These are phyloP conservation scores for Eimeria tenella DNA, from an alignment of 169 alveolate genomes.

Conservation along the genomic window DNA sequence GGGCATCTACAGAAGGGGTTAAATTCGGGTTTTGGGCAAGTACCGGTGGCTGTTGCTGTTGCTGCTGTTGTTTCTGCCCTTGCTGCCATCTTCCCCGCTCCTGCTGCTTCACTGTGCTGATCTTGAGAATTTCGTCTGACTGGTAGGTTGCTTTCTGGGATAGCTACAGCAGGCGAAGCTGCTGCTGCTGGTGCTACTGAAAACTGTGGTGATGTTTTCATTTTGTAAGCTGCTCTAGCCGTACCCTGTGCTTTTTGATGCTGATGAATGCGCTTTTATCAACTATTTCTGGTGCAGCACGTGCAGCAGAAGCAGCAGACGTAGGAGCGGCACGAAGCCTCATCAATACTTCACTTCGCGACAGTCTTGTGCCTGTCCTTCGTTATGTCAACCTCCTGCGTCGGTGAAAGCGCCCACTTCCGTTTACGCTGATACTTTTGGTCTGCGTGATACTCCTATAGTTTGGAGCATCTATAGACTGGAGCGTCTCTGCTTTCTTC, in stretches of 20 bases:
- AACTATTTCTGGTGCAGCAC: slow-evolving; percentile 41
- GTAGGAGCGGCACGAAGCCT: not conserved
- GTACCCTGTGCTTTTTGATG: not conserved
- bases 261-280: not conserved
- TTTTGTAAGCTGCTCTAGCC: not conserved
- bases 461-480: not conserved
- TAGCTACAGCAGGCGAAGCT: not conserved
- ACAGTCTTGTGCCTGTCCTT: not conserved
- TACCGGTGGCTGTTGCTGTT: not conserved
- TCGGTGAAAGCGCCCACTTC: not conserved
- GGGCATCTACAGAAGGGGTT: not conserved
- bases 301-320: slow-evolving; percentile 22
- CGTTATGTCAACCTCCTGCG: not conserved
- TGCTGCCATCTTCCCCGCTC: not conserved
- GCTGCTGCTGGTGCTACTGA: not conserved
- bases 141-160: not conserved
- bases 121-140: no score
- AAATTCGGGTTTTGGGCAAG: not conserved
- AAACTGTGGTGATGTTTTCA: not conserved
- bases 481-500: not conserved
- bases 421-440: not conserved
- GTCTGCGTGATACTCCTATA: not conserved
- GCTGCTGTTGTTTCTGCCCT: not conserved
- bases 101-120: not conserved
- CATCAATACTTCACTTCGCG: not conserved